Evolutionary conservation across 2,329 filamentous ascomycete species (phyloP), one percentile per base, ranked within the genome.

Genomic region (Trichoderma gracile): DNA sequence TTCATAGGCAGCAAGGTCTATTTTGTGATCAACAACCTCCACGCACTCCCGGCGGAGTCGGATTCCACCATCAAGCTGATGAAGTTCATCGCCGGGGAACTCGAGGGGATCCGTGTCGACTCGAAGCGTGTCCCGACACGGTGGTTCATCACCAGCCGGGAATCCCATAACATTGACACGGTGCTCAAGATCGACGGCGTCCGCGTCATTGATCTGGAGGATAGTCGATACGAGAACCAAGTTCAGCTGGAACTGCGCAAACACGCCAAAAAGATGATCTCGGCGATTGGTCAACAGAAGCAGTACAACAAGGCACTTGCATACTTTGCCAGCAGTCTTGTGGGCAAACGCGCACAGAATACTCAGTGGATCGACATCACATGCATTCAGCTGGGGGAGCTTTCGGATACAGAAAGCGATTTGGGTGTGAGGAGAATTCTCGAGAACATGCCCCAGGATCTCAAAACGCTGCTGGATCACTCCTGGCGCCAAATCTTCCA

Each of bases 331-430:
- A 77, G 76, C 43, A 80, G 78, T 57, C 68, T 80, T 3, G 78
- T 80, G 5, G 78, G 78, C 0, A 77, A 73, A 42, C 72, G 78
- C 38, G 78, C 78, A 0, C 77, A 78, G 8, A 79, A 78, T 55
- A 79, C 76, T 0, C 77, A 79, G 30, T 80, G 78, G 78, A 79
- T 80, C 30, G 78, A 80, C 27, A 78, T 80, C 3, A 77, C 78
- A 1, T 78, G 75, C 38, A 74, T 78, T 56, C 77, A 78, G 23
- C 73, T 80, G 1, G 71, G 75, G n/a, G 76, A 78, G 19, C 69
- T 80, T 3, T 74, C 77, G 1, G 71, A 73, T 8, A 71, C 72
- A 1, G 72, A 76, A 15, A 76, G 72, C n/a, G 77, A 79, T 17
- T 69, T 79, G 2, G 73, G 71, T 50, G 77, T 80, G 38, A 75